Conservation (phyloP, 1,284 basidiomycete genomes). For the Sporisorium exsertum region DNA sequence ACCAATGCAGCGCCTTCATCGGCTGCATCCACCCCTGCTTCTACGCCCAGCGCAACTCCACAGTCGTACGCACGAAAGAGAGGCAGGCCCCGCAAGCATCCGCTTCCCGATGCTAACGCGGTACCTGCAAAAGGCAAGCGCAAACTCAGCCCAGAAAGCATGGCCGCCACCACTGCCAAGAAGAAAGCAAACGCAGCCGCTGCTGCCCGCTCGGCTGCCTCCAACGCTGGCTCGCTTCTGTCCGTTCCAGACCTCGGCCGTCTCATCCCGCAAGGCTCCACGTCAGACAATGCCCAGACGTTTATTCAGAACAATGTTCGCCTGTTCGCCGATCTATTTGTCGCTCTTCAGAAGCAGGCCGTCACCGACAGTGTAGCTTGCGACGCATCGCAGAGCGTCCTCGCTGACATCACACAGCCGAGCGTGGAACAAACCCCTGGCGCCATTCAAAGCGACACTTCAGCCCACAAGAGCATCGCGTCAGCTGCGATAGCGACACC, state of each 20-base stretch:
- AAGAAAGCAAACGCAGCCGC: slow-evolving; percentile 22
- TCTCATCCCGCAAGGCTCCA: slow-evolving; percentile 43
- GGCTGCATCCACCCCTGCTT: slow-evolving; percentile 32
- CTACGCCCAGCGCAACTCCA: slow-evolving; percentile 30
- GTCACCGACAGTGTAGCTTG: slow-evolving; percentile 18
- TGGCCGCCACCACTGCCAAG: slow-evolving; percentile 18
- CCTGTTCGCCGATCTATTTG: slow-evolving; percentile 49
- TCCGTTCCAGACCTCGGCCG: slow-evolving; percentile 48
- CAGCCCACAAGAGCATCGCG: not conserved
- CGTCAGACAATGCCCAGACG: slow-evolving; percentile 35
- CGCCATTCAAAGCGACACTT: not conserved
- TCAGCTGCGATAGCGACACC: not conserved
- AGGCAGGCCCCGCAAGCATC: slow-evolving; percentile 46
- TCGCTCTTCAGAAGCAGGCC: slow-evolving; percentile 51
- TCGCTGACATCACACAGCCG: not conserved
- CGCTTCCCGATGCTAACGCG: slow-evolving; percentile 39
- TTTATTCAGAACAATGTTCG: slow-evolving; percentile 47
- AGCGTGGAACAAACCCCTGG: not conserved
- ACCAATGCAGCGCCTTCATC: slow-evolving; percentile 19
- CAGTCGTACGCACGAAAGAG: slow-evolving; percentile 36
- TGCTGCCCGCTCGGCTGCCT: slow-evolving; percentile 37
- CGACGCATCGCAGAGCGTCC: slow-evolving; percentile 6
- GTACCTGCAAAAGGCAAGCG: slow-evolving; percentile 26
- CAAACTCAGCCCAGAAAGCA: slow-evolving; percentile 25
- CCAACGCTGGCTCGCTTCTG: slow-evolving; percentile 26